These are phyloP conservation scores for Zelonia costaricensis DNA, from an alignment of 208 protist species.

Conservation along the genomic window DNA sequence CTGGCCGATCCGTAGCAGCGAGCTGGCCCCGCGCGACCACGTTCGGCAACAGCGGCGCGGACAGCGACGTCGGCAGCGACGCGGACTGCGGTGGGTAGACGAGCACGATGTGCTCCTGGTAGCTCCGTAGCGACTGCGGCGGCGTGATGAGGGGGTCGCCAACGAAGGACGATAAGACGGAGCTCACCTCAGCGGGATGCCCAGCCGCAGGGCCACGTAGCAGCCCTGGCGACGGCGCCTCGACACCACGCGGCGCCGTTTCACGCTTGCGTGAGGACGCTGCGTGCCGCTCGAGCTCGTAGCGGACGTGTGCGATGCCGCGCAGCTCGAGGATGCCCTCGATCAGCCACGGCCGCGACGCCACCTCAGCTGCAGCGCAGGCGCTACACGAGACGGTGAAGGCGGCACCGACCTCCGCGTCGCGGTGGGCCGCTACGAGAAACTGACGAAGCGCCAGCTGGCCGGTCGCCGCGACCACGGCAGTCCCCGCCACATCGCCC, in stretches of 20 bases:
- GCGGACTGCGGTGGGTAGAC: background rate
- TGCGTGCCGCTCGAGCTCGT: background rate
- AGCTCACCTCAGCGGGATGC: background rate
- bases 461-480: background rate
- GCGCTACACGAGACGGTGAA: conserved; percentile 6
- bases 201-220: background rate
- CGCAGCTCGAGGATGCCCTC: background rate
- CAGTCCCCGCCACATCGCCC: no score
- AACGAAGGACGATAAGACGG: background rate
- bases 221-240: no score
- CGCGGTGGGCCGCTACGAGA: conserved; percentile 5
- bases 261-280: no score
- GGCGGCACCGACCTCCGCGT: conserved; percentile 4
- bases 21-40: background rate
- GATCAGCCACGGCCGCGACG: background rate
- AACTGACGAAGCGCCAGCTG: conserved; percentile 1
- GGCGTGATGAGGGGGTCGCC: conserved; percentile 4
- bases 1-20: no score
- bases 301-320: background rate
- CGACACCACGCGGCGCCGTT: background rate
- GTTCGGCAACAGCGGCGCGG: background rate
- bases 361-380: background rate
- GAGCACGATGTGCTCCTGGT: background rate
- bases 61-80: background rate
- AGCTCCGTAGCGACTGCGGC: conserved; percentile 20